Percentiles rank a stretch among this genome's conserved stretches.
These are phyloP conservation scores for Penicillium sp. DNA, from an alignment of 2,329 filamentous ascomycete species.

Conservation along the genomic window DNA sequence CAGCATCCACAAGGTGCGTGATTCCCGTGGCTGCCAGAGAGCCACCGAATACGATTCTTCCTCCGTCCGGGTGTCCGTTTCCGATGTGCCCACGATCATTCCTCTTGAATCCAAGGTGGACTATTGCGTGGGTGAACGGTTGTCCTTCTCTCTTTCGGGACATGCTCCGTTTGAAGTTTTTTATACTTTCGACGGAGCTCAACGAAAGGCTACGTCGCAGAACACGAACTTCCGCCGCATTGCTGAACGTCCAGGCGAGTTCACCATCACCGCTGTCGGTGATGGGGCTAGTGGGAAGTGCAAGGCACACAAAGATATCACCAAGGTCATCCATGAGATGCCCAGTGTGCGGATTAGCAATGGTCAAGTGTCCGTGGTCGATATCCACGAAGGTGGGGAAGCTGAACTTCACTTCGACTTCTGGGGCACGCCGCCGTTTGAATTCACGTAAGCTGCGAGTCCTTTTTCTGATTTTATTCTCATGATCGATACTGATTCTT, in stretches of 20 bases:
- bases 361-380: constrained; percentile 75
- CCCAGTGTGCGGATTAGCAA: constrained; percentile 88
- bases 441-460: constrained; percentile 69
- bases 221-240: constrained; percentile 89
- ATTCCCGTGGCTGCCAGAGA: constrained; percentile 81
- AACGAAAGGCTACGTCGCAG: constrained; percentile 69
- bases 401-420: constrained; percentile 95
- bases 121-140: constrained; percentile 93
- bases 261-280: constrained; percentile 80
- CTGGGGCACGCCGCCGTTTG: constrained; percentile 91
- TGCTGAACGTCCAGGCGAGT: constrained; percentile 85
- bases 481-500: constrained; percentile 10
- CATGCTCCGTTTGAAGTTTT: constrained; percentile 89
- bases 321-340: constrained; percentile 85
- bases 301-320: constrained; percentile 73
- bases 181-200: constrained; percentile 80
- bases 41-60: constrained; percentile 70
- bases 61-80: constrained; percentile 86
- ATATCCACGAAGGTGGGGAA: constrained; percentile 95
- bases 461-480: neutral
- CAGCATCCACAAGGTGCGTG: constrained; percentile 84
- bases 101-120: constrained; percentile 80
- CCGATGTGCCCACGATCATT: constrained; percentile 88
- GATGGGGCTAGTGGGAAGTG: constrained; percentile 84
- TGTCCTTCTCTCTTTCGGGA: constrained; percentile 88